These are phyloP conservation scores for Tulasnella sp. DNA, from an alignment of 768 basidiomycete species.

Conservation along the genomic window DNA sequence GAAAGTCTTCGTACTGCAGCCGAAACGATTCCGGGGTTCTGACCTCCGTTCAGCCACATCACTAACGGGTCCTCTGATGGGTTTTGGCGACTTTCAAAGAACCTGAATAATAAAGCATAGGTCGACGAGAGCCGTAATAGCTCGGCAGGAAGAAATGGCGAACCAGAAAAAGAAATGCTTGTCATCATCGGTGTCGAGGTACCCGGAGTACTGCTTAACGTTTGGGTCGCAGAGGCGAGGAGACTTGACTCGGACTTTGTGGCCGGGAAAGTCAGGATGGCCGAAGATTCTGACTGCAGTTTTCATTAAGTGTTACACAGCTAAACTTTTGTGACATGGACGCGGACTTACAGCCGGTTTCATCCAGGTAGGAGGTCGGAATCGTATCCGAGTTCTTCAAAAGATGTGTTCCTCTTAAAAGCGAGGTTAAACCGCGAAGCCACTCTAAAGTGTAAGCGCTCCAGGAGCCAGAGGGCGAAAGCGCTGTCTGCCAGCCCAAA, in stretches of 20 bases:
- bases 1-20: not conserved
- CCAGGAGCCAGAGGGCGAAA: not conserved
- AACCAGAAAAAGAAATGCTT: slow-evolving; percentile 89
- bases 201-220: slow-evolving; percentile 77
- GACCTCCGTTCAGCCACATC: slow-evolving; percentile 78
- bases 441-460: not conserved
- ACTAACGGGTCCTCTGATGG: slow-evolving; percentile 78
- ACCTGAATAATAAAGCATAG: slow-evolving; percentile 48
- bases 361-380: not conserved
- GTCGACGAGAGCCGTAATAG: not conserved
- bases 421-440: not conserved
- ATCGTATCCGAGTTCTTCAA: not conserved
- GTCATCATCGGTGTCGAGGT: slow-evolving; percentile 72
- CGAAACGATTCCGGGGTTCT: slow-evolving; percentile 39
- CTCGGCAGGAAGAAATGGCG: slow-evolving; percentile 30
- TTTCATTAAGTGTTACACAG: not conserved
- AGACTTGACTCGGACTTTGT: slow-evolving; percentile 53
- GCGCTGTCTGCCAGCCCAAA: not conserved
- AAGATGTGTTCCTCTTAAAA: not conserved
- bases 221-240: slow-evolving; percentile 71
- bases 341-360: not conserved
- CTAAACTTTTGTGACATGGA: not conserved
- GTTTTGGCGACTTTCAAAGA: slow-evolving; percentile 76
- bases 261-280: slow-evolving; percentile 49
- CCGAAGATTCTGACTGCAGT: not conserved